A percentile compares a stretch with the other conserved stretches of the same genome.
These are phyloP conservation scores for Geotrichum macrosporum DNA, from an alignment of 1,139 yeast genomes.

Conservation along the genomic window DNA sequence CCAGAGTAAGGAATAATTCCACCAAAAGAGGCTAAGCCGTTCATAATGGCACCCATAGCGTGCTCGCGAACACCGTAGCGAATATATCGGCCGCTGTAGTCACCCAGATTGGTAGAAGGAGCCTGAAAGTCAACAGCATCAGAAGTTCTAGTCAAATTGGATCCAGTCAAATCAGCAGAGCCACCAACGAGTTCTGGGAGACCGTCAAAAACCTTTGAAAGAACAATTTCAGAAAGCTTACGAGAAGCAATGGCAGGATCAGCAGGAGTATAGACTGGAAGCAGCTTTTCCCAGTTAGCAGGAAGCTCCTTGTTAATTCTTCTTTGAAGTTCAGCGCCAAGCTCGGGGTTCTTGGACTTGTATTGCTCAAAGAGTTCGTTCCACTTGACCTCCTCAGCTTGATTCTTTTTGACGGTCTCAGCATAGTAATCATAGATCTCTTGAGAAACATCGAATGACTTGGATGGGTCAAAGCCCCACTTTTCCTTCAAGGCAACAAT, in stretches of 20 bases:
- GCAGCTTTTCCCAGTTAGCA: constrained; percentile 67
- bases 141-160: constrained; percentile 89
- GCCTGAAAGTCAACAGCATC: constrained; percentile 93
- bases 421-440: constrained; percentile 74
- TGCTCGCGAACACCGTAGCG: constrained; percentile 99
- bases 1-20: constrained; percentile 94
- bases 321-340: constrained; percentile 77
- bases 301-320: constrained; percentile 82
- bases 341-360: constrained; percentile 66
- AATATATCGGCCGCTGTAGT: constrained; percentile 87
- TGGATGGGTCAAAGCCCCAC: constrained; percentile 86
- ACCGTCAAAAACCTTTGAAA: constrained; percentile 57
- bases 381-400: constrained; percentile 71
- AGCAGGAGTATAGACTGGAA: constrained; percentile 74
- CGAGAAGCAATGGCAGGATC: constrained; percentile 91
- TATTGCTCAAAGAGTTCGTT: constrained; percentile 58
- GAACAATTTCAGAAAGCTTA: constrained; percentile 84
- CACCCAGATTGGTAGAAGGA: constrained; percentile 74
- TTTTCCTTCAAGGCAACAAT: constrained; percentile 77
- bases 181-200: constrained; percentile 96
- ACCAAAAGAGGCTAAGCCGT: constrained; percentile 96
- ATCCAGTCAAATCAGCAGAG: constrained; percentile 97
- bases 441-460: constrained; percentile 72
- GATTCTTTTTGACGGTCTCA: constrained; percentile 56
- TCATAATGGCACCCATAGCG: constrained; percentile 98